Evolutionary conservation across 306 rosid species (phyloP), one percentile per base, ranked within the genome.

Genomic region (Casuarina glauca): DNA sequence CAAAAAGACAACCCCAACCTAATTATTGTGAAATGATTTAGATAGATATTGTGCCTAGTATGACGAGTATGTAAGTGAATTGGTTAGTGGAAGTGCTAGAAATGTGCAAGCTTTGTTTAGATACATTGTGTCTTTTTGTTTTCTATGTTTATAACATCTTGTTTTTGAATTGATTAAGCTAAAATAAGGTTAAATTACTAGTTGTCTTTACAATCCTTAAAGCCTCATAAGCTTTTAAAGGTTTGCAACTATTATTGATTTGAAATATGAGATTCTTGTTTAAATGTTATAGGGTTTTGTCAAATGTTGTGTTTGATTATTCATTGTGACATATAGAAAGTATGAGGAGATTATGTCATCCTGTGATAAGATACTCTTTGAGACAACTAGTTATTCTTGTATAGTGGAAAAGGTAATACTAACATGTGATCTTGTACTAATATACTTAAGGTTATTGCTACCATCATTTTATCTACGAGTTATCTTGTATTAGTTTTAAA

Each of bases 71-170:
- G 41, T 69, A 92, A 62, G 92, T 95, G 13, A 97, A 95, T 84
- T 95, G 99, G 99, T 84, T 95, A 76, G 94, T 95, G 19, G 96
- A 93, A 57, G 97, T 95, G 76, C 90, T 97, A 0, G 99, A 95
- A 57, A 97, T 92, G 45, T 91, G 90, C 76, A 88, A 88, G 62
- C 97, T 95, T 36, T 85, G 85, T 63, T 78, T 97, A 0, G 99
- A 95, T 20, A 86, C 99, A 41, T 82, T 93, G n/a, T 90, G 77
- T 78, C 89, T 93, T 58, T 76, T 85, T 4, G 82, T 93, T 69
- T 72, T 88, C 1, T 95, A 88, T 60, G 76, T 95, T 1, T 97
- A 95, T 80, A 85, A 87, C 75, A 92, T 57, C 81, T 72, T 95
- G 5, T 95, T 97, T 5, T 46, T 76, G 81, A 83, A 79, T 57